These are phyloP conservation scores for Ganoderma multipileum DNA, from an alignment of 1,284 basidiomycete species.

Conservation along the genomic window DNA sequence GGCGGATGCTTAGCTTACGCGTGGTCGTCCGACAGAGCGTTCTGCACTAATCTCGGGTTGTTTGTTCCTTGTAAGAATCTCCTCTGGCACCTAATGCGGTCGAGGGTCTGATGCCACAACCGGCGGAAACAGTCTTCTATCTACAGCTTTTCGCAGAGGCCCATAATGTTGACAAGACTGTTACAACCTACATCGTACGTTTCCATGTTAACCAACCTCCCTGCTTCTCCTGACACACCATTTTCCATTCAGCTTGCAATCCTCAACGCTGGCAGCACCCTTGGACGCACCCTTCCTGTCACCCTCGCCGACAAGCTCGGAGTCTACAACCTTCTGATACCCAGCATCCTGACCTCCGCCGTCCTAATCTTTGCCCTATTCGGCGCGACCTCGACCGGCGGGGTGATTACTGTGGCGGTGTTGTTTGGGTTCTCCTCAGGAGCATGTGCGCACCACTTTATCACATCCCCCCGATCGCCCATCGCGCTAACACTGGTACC, in stretches of 20 bases:
- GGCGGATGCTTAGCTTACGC: not conserved
- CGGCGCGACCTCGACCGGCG: conserved; percentile 45
- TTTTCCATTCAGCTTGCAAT: conserved; percentile 40
- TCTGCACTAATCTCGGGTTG: conserved; percentile 51
- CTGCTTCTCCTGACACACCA: not conserved
- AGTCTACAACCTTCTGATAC: conserved; percentile 40
- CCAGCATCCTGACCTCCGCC: conserved; percentile 48
- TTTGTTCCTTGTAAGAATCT: conserved; percentile 54
- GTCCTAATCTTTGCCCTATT: conserved; percentile 52
- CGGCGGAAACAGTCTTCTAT: conserved; percentile 53
- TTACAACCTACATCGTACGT: conserved; percentile 57
- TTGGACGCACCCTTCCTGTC: conserved; percentile 56
- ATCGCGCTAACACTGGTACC: conserved; percentile 8
- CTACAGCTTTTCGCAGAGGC: conserved; percentile 57
- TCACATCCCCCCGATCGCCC: not conserved
- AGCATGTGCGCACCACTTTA: conserved; percentile 46
- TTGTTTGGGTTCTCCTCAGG: conserved; percentile 60
- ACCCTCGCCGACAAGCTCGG: conserved; percentile 56
- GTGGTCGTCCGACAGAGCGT: conserved; percentile 40
- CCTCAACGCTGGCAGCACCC: conserved; percentile 55
- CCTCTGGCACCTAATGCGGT: not conserved
- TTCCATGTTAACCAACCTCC: conserved; percentile 23
- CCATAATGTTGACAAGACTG: conserved; percentile 46
- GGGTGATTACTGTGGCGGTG: conserved; percentile 48
- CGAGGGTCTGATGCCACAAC: conserved; percentile 14